phyloP scores from a whole-genome alignment of 495 filamentous ascomycete genomes.

The Aeminium ludgeri region DNA sequence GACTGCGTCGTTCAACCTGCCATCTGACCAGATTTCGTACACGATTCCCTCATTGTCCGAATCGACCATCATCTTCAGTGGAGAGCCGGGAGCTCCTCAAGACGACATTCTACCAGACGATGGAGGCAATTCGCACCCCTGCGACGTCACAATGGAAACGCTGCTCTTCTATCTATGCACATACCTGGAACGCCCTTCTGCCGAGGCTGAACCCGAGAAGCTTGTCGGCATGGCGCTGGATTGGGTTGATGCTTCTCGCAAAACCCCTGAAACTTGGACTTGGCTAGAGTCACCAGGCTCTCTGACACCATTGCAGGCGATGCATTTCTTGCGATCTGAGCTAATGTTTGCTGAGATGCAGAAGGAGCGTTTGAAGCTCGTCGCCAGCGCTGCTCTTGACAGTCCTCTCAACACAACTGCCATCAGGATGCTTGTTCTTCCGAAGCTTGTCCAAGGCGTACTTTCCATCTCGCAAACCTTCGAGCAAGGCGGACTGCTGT shows the following conservation, averaged over 20 bases:
- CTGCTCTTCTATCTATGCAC: background rate
- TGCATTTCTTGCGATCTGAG: too few species aligned
- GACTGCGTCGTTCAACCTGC: slow-evolving; percentile 31
- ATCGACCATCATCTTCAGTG: slow-evolving; percentile 20
- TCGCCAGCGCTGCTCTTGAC: background rate
- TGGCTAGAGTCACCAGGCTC: too few species aligned
- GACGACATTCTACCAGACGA: background rate
- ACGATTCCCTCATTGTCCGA: slow-evolving; percentile 26
- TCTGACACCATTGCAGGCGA: too few species aligned
- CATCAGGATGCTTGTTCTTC: background rate
- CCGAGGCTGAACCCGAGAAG: background rate
- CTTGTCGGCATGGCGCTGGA: too few species aligned
- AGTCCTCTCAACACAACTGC: too few species aligned
- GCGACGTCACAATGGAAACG: background rate
- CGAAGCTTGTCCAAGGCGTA: slow-evolving; percentile 7
- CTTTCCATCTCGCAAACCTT: slow-evolving; percentile 1
- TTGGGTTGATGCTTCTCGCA: too few species aligned
- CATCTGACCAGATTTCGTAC: slow-evolving; percentile 38
- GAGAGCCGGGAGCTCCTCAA: background rate
- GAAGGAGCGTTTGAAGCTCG: background rate
- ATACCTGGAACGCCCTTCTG: background rate
- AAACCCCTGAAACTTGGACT: too few species aligned
- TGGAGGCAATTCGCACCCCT: background rate
- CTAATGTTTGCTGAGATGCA: slow-evolving; percentile 1
- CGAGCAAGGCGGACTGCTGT: slow-evolving; percentile 9